Evolutionary conservation across 495 filamentous ascomycete species (phyloP).

Genomic region (Xylaria scruposa): DNA sequence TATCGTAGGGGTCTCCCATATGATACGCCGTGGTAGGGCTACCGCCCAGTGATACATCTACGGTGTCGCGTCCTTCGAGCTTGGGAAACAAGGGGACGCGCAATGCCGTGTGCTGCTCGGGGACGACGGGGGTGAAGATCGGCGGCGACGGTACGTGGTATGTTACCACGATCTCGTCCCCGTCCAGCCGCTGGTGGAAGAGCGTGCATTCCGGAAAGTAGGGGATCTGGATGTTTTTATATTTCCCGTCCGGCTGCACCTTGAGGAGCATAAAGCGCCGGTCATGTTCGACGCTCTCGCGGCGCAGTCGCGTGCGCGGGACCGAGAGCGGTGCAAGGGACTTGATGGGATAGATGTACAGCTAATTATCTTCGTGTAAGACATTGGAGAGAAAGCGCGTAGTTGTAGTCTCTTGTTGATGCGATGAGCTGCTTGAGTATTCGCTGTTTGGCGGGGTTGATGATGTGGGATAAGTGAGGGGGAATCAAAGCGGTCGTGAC

Average conservation of each 20-base stretch:
- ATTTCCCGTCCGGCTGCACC: slow-evolving; percentile 30
- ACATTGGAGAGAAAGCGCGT: not conserved
- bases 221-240: slow-evolving; percentile 70
- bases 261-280: slow-evolving; percentile 76
- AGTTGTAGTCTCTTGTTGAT: not conserved
- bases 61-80: slow-evolving; percentile 46
- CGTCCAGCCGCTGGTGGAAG: slow-evolving; percentile 66
- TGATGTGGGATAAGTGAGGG: slow-evolving; percentile 17
- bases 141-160: slow-evolving; percentile 52
- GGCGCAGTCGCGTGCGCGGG: slow-evolving; percentile 59
- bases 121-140: slow-evolving; percentile 26
- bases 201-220: slow-evolving; percentile 69
- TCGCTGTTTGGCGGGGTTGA: not conserved
- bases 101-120: slow-evolving; percentile 41
- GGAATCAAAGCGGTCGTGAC: not conserved
- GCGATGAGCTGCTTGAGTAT: not conserved
- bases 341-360: slow-evolving; percentile 92
- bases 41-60: slow-evolving; percentile 62
- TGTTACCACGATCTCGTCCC: slow-evolving; percentile 57
- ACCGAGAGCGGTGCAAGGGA: slow-evolving; percentile 73
- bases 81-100: slow-evolving; percentile 68
- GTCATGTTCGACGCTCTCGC: slow-evolving; percentile 77
- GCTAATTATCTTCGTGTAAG: slow-evolving; percentile 49
- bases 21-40: slow-evolving; percentile 70
- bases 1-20: slow-evolving; percentile 67